A percentile compares a stretch with the other conserved stretches of the same genome.
Evolutionary conservation across 2,329 filamentous ascomycete species (phyloP).

Genomic region (Colletotrichum cuscutae): DNA sequence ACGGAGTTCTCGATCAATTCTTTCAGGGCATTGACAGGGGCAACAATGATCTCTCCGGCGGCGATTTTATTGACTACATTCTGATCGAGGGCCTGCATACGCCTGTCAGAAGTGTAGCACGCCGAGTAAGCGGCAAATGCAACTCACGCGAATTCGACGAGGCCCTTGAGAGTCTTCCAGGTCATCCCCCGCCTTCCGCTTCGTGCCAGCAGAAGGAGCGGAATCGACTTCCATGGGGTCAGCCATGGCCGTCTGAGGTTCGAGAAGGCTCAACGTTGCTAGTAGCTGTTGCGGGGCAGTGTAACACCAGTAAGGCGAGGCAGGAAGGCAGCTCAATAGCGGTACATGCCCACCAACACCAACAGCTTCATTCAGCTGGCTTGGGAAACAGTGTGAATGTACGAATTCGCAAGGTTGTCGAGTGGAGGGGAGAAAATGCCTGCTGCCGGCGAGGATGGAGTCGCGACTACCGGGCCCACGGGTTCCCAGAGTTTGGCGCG

Average conservation of each 20-base stretch:
- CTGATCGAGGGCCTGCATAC: conserved; percentile 80
- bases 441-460: neutral
- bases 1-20: conserved; percentile 97
- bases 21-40: conserved; percentile 94
- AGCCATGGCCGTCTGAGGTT: conserved; percentile 38
- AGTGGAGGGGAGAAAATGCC: neutral
- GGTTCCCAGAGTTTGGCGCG: neutral
- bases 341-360: neutral
- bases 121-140: conserved; percentile 5
- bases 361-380: neutral
- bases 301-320: neutral
- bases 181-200: conserved; percentile 59
- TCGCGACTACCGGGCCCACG: neutral
- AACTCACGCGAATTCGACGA: conserved; percentile 61
- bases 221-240: conserved; percentile 55
- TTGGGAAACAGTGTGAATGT: neutral
- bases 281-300: neutral
- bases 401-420: neutral
- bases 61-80: conserved; percentile 99
- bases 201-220: conserved; percentile 55
- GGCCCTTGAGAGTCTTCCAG: conserved; percentile 51
- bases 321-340: neutral
- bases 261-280: neutral
- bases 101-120: conserved; percentile 8
- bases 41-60: conserved; percentile 97